Evolutionary conservation across 352 stramenopile species (phyloP), one percentile per base, ranked within the genome.

Genomic region (Phytopythium sindhum): DNA sequence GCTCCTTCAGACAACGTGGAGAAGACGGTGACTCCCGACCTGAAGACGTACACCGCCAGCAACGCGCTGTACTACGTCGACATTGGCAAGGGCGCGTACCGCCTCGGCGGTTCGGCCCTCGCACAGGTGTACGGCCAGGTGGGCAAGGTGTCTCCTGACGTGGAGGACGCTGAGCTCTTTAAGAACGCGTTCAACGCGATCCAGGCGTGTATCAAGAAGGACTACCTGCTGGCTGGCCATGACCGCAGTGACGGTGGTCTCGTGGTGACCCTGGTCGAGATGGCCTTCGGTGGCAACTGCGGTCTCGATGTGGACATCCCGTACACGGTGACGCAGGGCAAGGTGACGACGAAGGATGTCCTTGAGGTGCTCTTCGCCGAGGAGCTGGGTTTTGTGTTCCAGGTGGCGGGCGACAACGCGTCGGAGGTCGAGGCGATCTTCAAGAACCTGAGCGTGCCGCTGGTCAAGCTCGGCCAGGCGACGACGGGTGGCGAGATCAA

Each of bases 241-340:
- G 98, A 99, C 75, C 88, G 97, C 67, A 99, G 93, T 53, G 98
- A 99, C 79, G 98, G 98, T 68, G 98, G 98, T 70, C 81, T 99
- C 26, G 83, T 98, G 29, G 90, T 97, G 10, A 90, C 95, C 24
- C 75, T 99, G 11, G 70, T 99, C 17, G 97, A 99, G 77, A 99
- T 99, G 98, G 96, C 97, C 1, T 99, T 99, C 71, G 93, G 96
- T 24, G 97, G 98, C 59, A 98, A 99, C 81, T 98, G 97, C 68
- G 97, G 97, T 39, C 75, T 99, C 17, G 78, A 98, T 37, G 83
- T 99, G 10, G 77, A 97, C 63, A 84, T 99, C 57, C 90, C 81
- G 11, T 79, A 75, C 41, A 17, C 74, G 12, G 60, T 64, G 39
- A 48, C 59, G 15, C 23, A 54, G 2, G 69, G 60, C 44, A 78